phyloP scores from a whole-genome alignment of 176 grass and related monocot genomes.

The Phragmites australis region DNA sequence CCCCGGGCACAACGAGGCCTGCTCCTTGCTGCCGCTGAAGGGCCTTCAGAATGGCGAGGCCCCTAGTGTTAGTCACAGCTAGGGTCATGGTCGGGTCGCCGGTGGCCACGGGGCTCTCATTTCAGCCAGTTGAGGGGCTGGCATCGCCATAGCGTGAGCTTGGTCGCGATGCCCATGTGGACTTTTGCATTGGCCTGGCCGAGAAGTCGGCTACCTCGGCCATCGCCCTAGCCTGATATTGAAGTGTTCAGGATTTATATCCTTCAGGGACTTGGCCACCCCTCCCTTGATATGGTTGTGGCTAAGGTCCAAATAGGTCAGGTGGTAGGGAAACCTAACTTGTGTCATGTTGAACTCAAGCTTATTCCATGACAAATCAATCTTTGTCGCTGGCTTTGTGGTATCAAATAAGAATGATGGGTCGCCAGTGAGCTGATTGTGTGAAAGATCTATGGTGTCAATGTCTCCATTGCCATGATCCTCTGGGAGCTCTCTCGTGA shows the following conservation, averaged over 20 bases:
- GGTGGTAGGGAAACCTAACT: slow-evolving; percentile 39
- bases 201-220: no score
- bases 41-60: no score
- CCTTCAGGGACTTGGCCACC: slow-evolving; percentile 47
- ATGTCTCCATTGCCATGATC: slow-evolving; percentile 31
- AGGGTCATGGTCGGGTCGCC: no score
- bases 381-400: slow-evolving; percentile 40
- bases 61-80: no score
- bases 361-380: slow-evolving; percentile 57
- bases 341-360: slow-evolving; percentile 55
- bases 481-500: slow-evolving; percentile 44
- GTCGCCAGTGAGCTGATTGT: slow-evolving; percentile 50
- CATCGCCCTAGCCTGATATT: no score
- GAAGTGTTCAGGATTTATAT: slow-evolving; percentile 36
- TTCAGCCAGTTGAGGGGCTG: no score
- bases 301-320: slow-evolving; percentile 56
- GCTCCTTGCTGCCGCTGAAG: no score
- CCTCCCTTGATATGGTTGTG: slow-evolving; percentile 57
- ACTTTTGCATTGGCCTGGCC: no score
- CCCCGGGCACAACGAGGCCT: no score
- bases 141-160: no score
- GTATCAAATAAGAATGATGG: slow-evolving; percentile 48
- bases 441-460: slow-evolving; percentile 47
- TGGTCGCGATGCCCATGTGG: no score
- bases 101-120: no score